Base-by-base conservation (phyloP, 345 rosid species). In the Psidium guajava region DNA sequence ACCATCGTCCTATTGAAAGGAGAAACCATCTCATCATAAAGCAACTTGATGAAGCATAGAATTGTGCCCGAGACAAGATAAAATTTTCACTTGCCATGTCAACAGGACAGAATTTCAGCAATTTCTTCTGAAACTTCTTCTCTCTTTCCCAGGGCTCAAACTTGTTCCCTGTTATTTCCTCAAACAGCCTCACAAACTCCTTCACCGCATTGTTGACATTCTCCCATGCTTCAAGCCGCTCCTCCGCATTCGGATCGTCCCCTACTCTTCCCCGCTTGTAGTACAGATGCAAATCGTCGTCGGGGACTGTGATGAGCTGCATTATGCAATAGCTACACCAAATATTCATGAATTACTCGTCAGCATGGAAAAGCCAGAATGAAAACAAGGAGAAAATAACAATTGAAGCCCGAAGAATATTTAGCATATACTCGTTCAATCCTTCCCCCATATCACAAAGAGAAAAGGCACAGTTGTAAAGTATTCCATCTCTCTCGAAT, bases 111-210 rank as follows among this genome's bases (percentile, higher is more conserved):
- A 93, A 94, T 75, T 92, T 90, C 15, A 90, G 85, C 14, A 90
- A 90, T 87, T 93, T 94, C 89, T 96, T 96, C 81, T 93, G 89
- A 74, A 95, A 91, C 87, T 91, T 93, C 89, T 93, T 93, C 84
- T 95, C 95, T 86, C 93, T 91, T 82, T 96, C 99, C 97, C 97
- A 95, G 6, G 95, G 95, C 89, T 90, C 94, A 27, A 96, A 96
- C 61, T 94, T 95, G 80, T 95, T 95, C 16, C 97, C 95, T 14
- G 97, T 94, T n/a, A 92, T 75, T 64, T 93, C 96, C 87, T 95
- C 95, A 51, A 94, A 94, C 6, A 93, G 91, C 87, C 89, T 92
- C 1, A 86, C 90, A 42, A 94, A 95, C 89, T 95, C 97, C 88
- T 90, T 91, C 28, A 96, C 84, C 8, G 97, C 98, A 82, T 59